phyloP scores from a whole-genome alignment of 192 early-diverging fungal species.

The Coemansia sp. region DNA sequence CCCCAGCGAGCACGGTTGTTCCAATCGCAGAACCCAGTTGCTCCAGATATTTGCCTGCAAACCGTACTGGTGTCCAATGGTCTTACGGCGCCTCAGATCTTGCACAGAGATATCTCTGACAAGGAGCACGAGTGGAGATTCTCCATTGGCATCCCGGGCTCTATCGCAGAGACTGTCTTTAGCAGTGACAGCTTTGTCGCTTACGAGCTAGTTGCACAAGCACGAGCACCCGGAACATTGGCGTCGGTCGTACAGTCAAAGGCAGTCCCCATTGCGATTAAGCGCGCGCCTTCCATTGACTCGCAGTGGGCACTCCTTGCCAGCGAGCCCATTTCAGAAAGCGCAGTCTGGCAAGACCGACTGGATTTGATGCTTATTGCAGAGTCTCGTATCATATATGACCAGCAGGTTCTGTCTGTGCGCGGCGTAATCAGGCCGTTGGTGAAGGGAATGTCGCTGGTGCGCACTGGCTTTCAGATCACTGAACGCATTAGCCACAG shows the following conservation, averaged over 20 bases:
- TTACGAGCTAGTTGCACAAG: constrained; percentile 46
- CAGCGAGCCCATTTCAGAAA: constrained; percentile 39
- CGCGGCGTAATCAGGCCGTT: constrained; percentile 44
- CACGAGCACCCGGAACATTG: constrained; percentile 18
- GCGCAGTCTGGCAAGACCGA: constrained; percentile 29
- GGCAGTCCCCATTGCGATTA: constrained; percentile 28
- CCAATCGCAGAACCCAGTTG: constrained; percentile 27
- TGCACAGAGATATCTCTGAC: constrained; percentile 13
- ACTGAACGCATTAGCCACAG: constrained; percentile 26
- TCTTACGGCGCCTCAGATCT: constrained; percentile 13
- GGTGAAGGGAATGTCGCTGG: constrained; percentile 39
- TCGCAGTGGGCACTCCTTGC: constrained; percentile 30
- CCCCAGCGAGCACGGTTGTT: constrained; percentile 42
- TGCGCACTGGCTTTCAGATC: constrained; percentile 43
- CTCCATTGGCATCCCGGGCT: constrained; percentile 33
- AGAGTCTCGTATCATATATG: constrained; percentile 38
- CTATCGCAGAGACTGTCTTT: constrained; percentile 37
- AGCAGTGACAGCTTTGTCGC: constrained; percentile 31
- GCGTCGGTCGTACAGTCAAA: constrained; percentile 23
- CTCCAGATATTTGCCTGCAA: constrained; percentile 23
- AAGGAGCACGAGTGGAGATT: constrained; percentile 44
- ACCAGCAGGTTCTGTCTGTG: constrained; percentile 43
- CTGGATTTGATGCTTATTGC: constrained; percentile 39
- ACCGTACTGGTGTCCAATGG: constrained; percentile 27
- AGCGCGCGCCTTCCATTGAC: constrained; percentile 38